Percentiles rank a stretch among this genome's conserved stretches.
phyloP scores from a whole-genome alignment of 345 rosid species.

The Capsella bursapastoris region DNA sequence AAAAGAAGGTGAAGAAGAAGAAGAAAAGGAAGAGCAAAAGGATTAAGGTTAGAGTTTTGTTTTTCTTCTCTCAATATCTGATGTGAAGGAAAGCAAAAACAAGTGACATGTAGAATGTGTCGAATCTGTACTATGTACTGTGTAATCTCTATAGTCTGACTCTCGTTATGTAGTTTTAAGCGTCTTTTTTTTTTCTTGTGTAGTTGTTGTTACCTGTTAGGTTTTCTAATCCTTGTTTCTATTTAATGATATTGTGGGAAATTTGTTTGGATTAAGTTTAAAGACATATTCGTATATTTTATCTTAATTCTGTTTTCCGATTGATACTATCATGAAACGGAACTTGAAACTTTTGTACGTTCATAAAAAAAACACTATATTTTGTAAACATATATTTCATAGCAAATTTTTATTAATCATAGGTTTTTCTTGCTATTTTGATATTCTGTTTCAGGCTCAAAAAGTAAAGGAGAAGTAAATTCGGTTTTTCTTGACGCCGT shows the following conservation, averaged over 20 bases:
- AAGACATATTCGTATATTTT: conserved; percentile 19
- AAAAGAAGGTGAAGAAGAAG: conserved; percentile 40
- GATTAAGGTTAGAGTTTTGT: conserved; percentile 28
- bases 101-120: conserved; percentile 19
- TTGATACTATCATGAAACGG: background rate
- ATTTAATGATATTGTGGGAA: background rate
- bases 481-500: conserved; percentile 15
- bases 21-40: conserved; percentile 49
- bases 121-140: conserved; percentile 23
- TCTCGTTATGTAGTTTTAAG: conserved; percentile 19
- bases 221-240: conserved; percentile 15
- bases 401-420: too few relatives aligned
- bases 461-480: background rate
- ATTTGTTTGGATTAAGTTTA: background rate
- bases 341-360: background rate
- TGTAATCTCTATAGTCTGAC: conserved; percentile 35
- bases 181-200: conserved; percentile 28
- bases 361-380: background rate
- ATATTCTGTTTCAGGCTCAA: background rate
- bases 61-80: conserved; percentile 21
- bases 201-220: conserved; percentile 30
- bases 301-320: conserved; percentile 1
- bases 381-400: background rate
- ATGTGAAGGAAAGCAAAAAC: conserved; percentile 26
- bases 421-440: too few relatives aligned